Conservation (phyloP, 345 rosid genomes). For the Punica granatum region DNA sequence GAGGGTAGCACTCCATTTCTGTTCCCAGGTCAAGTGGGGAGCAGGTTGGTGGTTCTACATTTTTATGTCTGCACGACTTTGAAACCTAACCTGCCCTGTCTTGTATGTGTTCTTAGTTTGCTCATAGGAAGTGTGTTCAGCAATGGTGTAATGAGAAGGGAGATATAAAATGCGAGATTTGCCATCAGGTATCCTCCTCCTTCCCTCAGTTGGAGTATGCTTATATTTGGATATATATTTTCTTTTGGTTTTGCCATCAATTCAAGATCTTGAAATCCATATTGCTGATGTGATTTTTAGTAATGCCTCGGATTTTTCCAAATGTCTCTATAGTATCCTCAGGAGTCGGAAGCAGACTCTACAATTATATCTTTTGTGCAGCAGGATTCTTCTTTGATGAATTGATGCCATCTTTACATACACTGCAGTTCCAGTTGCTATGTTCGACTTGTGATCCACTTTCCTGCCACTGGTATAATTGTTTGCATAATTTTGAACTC, state of each 20-base stretch:
- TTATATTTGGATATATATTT: not conserved
- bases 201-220: not conserved
- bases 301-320: too few species aligned
- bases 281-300: too few species aligned
- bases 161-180: slow-evolving; percentile 82
- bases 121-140: slow-evolving; percentile 96
- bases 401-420: not conserved
- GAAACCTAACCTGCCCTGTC: not conserved
- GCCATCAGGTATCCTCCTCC: slow-evolving; percentile 66
- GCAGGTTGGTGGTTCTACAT: not conserved
- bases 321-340: too few species aligned
- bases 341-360: too few species aligned
- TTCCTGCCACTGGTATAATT: not conserved
- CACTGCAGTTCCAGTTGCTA: not conserved
- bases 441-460: too few species aligned
- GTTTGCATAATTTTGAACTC: not conserved
- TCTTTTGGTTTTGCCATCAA: too few species aligned
- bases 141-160: slow-evolving; percentile 98
- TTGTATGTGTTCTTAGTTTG: slow-evolving; percentile 43
- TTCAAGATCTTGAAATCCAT: too few species aligned
- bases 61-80: not conserved
- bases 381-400: not conserved
- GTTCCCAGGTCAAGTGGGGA: not conserved
- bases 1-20: not conserved
- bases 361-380: not conserved